Percentiles rank a stretch among this genome's conserved stretches.
Conservation (phyloP, 805 yeast genomes). For the Saccharomyces mikatae region DNA sequence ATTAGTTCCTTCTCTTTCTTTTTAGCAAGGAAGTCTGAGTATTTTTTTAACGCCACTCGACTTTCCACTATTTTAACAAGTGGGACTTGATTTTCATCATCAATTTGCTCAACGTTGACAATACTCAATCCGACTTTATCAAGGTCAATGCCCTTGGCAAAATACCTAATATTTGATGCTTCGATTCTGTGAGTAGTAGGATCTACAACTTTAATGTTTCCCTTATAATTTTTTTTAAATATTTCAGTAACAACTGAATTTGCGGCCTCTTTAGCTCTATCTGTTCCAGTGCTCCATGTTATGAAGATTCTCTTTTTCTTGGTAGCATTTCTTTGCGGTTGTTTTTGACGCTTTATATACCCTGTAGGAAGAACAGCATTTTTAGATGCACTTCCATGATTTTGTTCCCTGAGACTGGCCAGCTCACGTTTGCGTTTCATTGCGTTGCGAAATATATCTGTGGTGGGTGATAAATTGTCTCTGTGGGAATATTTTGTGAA, state of each 20-base stretch:
- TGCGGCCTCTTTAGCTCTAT: constrained; percentile 26
- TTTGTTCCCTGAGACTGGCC: not conserved
- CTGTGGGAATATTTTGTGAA: not conserved
- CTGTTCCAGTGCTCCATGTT: constrained; percentile 27
- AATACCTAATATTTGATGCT: constrained; percentile 16
- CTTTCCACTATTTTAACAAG: constrained; percentile 22
- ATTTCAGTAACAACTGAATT: constrained; percentile 14
- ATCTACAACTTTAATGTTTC: constrained; percentile 19
- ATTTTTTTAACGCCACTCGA: constrained; percentile 21
- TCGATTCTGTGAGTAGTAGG: constrained; percentile 15
- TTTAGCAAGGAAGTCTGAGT: constrained; percentile 23
- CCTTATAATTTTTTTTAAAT: constrained; percentile 18
- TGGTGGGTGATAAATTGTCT: not conserved
- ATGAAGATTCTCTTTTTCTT: constrained; percentile 8
- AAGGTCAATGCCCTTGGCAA: constrained; percentile 23
- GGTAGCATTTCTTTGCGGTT: not conserved
- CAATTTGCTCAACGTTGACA: constrained; percentile 17
- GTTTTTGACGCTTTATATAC: not conserved
- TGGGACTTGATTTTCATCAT: constrained; percentile 16
- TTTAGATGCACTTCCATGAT: not conserved
- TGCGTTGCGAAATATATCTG: not conserved
- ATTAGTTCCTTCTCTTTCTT: constrained; percentile 20
- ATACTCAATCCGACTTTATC: constrained; percentile 18
- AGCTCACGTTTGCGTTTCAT: not conserved
- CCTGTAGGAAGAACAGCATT: not conserved